phyloP scores from a whole-genome alignment of 139 green algal species.

The Ettlia oleoabundans region DNA sequence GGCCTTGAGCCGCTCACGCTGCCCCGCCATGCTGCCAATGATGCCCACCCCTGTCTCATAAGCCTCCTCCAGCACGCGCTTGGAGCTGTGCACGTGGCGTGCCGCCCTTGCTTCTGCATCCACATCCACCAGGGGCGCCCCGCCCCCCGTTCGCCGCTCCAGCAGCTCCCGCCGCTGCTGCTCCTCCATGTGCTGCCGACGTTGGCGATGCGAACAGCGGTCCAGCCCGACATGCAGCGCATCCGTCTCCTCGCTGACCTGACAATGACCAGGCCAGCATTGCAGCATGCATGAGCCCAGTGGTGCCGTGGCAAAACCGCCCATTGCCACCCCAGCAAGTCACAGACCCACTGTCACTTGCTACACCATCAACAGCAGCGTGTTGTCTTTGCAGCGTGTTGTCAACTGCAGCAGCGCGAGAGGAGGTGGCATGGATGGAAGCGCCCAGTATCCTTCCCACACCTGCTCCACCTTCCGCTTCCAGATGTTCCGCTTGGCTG shows the following conservation, averaged over 20 bases:
- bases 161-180: slow-evolving; percentile 80
- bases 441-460: too few relatives aligned
- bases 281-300: too few relatives aligned
- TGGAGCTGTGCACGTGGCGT: slow-evolving; percentile 62
- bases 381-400: too few relatives aligned
- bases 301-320: too few relatives aligned
- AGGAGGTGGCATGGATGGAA: neutral
- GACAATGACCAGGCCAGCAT: neutral
- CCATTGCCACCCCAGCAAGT: too few relatives aligned
- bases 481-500: slow-evolving; percentile 75
- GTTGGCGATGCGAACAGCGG: slow-evolving; percentile 38
- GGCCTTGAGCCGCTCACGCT: slow-evolving; percentile 84
- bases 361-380: too few relatives aligned
- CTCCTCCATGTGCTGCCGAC: slow-evolving; percentile 52
- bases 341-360: too few relatives aligned
- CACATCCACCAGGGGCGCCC: slow-evolving; percentile 46
- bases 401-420: too few relatives aligned
- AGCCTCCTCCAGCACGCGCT: slow-evolving; percentile 79
- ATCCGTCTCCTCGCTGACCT: slow-evolving; percentile 79
- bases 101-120: slow-evolving; percentile 62
- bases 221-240: slow-evolving; percentile 56
- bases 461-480: slow-evolving; percentile 82
- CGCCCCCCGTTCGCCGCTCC: slow-evolving; percentile 35
- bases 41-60: slow-evolving; percentile 77
- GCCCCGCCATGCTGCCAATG: slow-evolving; percentile 75